Conservation (phyloP, 208 protist species). For the Trypanosoma avium region DNA sequence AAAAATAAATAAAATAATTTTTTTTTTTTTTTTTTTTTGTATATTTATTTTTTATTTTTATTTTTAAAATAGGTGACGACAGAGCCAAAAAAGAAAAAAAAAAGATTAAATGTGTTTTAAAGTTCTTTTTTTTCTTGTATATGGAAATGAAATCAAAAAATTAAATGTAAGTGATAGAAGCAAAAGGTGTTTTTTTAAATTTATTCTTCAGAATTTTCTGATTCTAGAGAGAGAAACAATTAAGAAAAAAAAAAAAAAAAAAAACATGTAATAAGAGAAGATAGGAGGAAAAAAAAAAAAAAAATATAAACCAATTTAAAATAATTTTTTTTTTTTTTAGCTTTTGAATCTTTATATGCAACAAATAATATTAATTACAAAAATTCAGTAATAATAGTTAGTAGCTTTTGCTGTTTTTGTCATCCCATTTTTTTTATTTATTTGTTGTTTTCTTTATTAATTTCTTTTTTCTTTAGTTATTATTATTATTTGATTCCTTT, state of each 20-base stretch:
- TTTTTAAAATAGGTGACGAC: neutral
- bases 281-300: neutral
- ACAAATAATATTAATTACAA: too few relatives aligned
- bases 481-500: neutral
- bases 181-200: too few relatives aligned
- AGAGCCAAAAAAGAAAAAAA: neutral
- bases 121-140: too few relatives aligned
- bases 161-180: too few relatives aligned
- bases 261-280: neutral
- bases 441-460: slow-evolving; percentile 4
- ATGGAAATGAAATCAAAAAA: too few relatives aligned
- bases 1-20: neutral
- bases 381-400: too few relatives aligned
- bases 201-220: neutral
- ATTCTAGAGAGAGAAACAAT: neutral
- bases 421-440: neutral
- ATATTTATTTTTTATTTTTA: neutral
- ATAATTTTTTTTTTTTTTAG: neutral
- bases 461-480: neutral
- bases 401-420: neutral
- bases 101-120: too few relatives aligned
- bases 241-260: neutral
- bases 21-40: slow-evolving; percentile 16
- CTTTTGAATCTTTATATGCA: neutral
- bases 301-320: neutral